Evolutionary conservation across 495 filamentous ascomycete species (phyloP), one percentile per base, ranked within the genome.

Genomic region (Podospora conica): DNA sequence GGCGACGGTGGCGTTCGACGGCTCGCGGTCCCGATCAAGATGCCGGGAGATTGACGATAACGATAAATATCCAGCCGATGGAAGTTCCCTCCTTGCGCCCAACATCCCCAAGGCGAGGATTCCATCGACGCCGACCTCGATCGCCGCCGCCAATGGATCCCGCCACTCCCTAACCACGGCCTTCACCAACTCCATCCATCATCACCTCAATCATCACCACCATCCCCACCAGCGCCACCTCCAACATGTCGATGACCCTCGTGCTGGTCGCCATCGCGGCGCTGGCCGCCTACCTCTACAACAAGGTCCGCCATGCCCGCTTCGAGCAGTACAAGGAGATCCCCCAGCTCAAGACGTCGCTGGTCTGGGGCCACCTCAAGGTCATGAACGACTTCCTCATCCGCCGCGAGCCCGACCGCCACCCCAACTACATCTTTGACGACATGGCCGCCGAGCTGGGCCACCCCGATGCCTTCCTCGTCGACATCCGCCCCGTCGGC

Each of bases 401-500:
- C 10, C 60, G 60, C 4, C 67, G 65, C 7, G 31, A 57, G 8
- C 33, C 68, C 9, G 63, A 70, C 6, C 53, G 68, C 25, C 74
- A 78, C 61, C 54, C 65, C 21, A 72, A 78, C 55, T 22, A 64
- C 9, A 56, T 71, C 4, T 65, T 77, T 11, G 24, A 28, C 0
- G 60, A 66, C 11, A 74, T 78, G 63, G 53, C 59, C 53, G 55
- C 71, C 56, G 65, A 69, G 0, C 27, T 74, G 8, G 72, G 71
- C 1, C 70, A 68, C 18, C 76, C 78, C 0, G 65, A 68, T 0
- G 1, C 76, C n/a, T 65, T 78, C 33, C 24, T 75, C 20, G 9
- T 78, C 9, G 80, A 83, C 57, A 60, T 78, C 11, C 71, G 80
- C 9, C 80, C 81, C 2, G 66, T 75, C 7, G 57, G 54, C 18